phyloP scores from a whole-genome alignment of 1,284 basidiomycete genomes.

The Anthracocystis setariae region DNA sequence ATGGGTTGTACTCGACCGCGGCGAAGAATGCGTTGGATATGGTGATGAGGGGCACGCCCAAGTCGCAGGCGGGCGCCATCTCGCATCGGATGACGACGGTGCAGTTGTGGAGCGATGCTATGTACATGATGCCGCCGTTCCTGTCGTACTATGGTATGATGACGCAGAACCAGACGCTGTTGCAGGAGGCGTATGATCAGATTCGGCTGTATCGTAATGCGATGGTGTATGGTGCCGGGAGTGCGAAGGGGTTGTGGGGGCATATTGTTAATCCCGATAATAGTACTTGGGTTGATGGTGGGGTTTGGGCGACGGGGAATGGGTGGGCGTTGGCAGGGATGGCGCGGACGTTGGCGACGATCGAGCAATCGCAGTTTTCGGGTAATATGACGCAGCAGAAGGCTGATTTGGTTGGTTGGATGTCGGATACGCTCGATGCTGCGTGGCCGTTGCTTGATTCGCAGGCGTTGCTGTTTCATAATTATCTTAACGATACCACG shows the following conservation, averaged over 20 bases:
- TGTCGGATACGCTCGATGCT: constrained; percentile 77
- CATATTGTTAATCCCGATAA: constrained; percentile 55
- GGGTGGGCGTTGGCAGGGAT: constrained; percentile 87
- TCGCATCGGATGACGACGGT: constrained; percentile 58
- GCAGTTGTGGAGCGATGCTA: constrained; percentile 67
- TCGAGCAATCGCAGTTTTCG: constrained; percentile 74
- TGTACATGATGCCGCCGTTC: constrained; percentile 92
- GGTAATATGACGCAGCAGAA: constrained; percentile 72
- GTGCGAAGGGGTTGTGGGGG: constrained; percentile 61
- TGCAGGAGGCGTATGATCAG: constrained; percentile 80
- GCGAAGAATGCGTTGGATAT: constrained; percentile 79
- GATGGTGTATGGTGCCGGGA: constrained; percentile 73
- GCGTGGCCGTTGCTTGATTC: constrained; percentile 74
- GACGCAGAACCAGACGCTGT: constrained; percentile 75
- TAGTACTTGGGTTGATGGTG: constrained; percentile 58
- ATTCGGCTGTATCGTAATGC: constrained; percentile 78
- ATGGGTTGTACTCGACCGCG: constrained; percentile 73
- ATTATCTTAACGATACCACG: constrained; percentile 56
- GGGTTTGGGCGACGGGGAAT: constrained; percentile 79
- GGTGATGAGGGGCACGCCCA: constrained; percentile 75
- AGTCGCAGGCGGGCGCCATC: constrained; percentile 66
- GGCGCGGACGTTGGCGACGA: constrained; percentile 81
- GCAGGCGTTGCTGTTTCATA: constrained; percentile 55
- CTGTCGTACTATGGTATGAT: constrained; percentile 85
- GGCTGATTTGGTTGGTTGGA: constrained; percentile 76